Percentiles rank a stretch among this genome's conserved stretches.
These are phyloP conservation scores for Verticillium longisporum DNA, from an alignment of 2,329 filamentous ascomycete genomes.

Conservation along the genomic window DNA sequence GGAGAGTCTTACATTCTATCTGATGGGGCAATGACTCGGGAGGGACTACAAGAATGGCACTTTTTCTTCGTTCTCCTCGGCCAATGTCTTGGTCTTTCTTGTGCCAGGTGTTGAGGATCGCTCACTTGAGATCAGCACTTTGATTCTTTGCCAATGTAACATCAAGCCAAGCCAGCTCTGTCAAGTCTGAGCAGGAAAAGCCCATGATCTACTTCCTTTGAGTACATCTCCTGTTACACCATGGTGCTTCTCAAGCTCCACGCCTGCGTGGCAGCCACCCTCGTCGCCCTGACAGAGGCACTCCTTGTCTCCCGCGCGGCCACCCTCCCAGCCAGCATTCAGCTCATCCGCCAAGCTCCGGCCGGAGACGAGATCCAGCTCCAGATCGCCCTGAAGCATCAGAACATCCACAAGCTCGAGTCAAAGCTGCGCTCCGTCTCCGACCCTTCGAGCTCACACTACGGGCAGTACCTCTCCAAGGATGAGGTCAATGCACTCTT, in stretches of 20 bases:
- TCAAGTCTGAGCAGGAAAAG: neutral
- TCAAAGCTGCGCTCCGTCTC: constrained; percentile 16
- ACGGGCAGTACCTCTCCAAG: constrained; percentile 17
- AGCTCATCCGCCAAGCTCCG: constrained; percentile 7
- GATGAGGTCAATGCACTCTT: constrained; percentile 16
- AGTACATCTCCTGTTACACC: neutral
- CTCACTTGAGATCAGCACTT: neutral
- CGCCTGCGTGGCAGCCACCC: constrained; percentile 6
- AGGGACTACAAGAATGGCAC: neutral
- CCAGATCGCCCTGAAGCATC: constrained; percentile 13
- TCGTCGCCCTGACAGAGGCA: constrained; percentile 6
- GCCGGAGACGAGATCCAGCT: constrained; percentile 12
- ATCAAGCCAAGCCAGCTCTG: neutral
- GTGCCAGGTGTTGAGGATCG: neutral
- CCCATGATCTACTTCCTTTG: neutral
- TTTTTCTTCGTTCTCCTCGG: neutral
- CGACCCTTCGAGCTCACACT: constrained; percentile 17
- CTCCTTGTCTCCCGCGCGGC: constrained; percentile 12
- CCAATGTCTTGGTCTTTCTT: neutral
- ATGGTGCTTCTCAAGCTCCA: constrained; percentile 4
- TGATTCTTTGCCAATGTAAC: neutral
- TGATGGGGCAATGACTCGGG: neutral
- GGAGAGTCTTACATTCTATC: neutral
- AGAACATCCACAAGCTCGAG: constrained; percentile 18
- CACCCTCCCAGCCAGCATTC: constrained; percentile 7